These are phyloP conservation scores for Kitagawia praeruptora DNA, from an alignment of 129 eudicot genomes.

Conservation along the genomic window DNA sequence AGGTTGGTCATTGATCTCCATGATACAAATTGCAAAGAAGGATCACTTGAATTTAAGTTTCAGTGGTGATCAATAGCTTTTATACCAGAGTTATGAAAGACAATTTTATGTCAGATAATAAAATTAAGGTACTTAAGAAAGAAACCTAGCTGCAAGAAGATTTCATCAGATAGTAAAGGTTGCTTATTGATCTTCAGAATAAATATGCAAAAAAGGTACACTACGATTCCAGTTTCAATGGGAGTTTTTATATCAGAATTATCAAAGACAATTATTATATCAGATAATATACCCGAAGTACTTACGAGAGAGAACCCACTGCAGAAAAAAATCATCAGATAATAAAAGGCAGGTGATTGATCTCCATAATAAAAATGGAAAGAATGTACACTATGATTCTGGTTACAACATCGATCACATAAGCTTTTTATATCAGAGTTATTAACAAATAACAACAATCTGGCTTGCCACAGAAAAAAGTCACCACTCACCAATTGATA, in stretches of 20 bases:
- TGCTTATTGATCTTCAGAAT: neutral
- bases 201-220: too few species aligned
- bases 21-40: neutral
- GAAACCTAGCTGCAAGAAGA: conserved; percentile 82
- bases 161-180: neutral
- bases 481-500: neutral
- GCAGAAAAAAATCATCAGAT: conserved; percentile 24
- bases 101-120: neutral
- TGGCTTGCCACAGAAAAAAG: neutral
- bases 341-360: neutral
- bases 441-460: neutral
- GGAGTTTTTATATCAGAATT: too few species aligned
- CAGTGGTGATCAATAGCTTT: neutral
- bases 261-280: neutral
- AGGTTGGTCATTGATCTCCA: neutral
- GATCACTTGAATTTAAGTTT: neutral
- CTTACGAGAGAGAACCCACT: conserved; percentile 99
- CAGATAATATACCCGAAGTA: conserved; percentile 56
- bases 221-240: neutral
- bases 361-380: neutral
- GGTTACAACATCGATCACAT: neutral
- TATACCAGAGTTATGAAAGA: neutral
- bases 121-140: conserved; percentile 89
- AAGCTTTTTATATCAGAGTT: neutral
- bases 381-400: neutral